Evolutionary conservation across 257 asterid genomes (phyloP).

Genomic region (Forsythia viridissima): DNA sequence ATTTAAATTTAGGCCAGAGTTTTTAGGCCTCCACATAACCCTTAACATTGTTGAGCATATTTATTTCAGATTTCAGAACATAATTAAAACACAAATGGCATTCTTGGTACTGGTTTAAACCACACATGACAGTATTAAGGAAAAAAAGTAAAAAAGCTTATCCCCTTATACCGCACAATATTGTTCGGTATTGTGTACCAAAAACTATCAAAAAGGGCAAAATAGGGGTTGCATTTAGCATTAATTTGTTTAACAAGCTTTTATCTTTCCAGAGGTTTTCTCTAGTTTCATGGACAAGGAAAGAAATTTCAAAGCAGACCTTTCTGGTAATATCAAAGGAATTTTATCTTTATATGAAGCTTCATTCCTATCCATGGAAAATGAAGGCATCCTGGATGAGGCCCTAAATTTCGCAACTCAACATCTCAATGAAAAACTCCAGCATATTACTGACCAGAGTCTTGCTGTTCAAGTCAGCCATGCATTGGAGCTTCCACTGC

Average conservation of each 20-base stretch:
- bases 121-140: too few relatives aligned
- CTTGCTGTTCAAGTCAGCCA: constrained; percentile 21
- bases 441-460: constrained; percentile 11
- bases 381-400: constrained; percentile 28
- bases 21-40: too few relatives aligned
- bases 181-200: too few relatives aligned
- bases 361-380: constrained; percentile 30
- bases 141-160: too few relatives aligned
- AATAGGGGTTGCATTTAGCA: too few relatives aligned
- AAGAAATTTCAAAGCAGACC: constrained; percentile 19
- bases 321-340: constrained; percentile 25
- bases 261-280: constrained; percentile 29
- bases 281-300: constrained; percentile 26
- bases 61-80: too few relatives aligned
- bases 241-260: background rate
- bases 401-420: constrained; percentile 20
- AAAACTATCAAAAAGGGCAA: too few relatives aligned
- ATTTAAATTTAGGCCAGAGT: too few relatives aligned
- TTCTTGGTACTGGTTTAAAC: too few relatives aligned
- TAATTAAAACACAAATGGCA: too few relatives aligned
- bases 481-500: constrained; percentile 38
- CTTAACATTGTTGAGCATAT: too few relatives aligned
- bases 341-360: constrained; percentile 40
- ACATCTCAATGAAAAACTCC: constrained; percentile 21
- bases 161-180: too few relatives aligned